These are phyloP conservation scores for Ceratocystiopsis brevicomis DNA, from an alignment of 2,329 filamentous ascomycete species.

Conservation along the genomic window DNA sequence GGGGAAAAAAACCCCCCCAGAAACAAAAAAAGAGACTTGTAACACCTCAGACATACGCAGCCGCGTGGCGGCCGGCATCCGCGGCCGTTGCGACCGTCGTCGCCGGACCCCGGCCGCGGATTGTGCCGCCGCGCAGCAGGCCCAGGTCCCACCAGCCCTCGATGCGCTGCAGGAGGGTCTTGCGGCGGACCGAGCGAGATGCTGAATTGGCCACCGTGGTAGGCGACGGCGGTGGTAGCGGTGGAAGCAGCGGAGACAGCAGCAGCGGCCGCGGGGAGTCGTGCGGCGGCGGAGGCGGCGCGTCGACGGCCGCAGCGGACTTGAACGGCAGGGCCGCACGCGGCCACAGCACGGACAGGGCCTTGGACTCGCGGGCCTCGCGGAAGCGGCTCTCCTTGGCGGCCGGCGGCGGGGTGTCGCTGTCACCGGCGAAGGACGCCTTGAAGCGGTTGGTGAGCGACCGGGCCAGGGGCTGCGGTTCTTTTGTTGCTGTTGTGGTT, in stretches of 20 bases:
- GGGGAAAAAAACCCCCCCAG: neutral
- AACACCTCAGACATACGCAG: neutral
- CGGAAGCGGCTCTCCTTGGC: conserved; percentile 3
- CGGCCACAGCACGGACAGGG: conserved; percentile 5
- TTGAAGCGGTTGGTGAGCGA: conserved; percentile 2
- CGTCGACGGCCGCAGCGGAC: too few relatives aligned
- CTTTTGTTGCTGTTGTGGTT: neutral
- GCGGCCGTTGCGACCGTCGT: neutral
- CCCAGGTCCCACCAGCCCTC: conserved; percentile 38
- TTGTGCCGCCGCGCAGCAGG: conserved; percentile 16
- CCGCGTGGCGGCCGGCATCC: neutral
- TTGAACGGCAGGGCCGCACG: neutral
- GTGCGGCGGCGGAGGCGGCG: neutral
- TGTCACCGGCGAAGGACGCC: neutral
- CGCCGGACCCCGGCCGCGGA: conserved; percentile 18
- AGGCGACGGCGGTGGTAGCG: conserved; percentile 1
- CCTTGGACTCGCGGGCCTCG: conserved; percentile 4
- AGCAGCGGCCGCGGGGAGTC: neutral
- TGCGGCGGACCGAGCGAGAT: conserved; percentile 19
- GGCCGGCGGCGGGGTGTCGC: neutral
- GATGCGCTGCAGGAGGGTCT: conserved; percentile 27
- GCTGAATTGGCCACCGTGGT: conserved; percentile 3
- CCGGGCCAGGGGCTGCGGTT: neutral
- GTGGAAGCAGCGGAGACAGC: neutral
- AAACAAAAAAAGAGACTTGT: neutral